These are phyloP conservation scores for Platismatia glauca DNA, from an alignment of 495 filamentous ascomycete species.

Conservation along the genomic window DNA sequence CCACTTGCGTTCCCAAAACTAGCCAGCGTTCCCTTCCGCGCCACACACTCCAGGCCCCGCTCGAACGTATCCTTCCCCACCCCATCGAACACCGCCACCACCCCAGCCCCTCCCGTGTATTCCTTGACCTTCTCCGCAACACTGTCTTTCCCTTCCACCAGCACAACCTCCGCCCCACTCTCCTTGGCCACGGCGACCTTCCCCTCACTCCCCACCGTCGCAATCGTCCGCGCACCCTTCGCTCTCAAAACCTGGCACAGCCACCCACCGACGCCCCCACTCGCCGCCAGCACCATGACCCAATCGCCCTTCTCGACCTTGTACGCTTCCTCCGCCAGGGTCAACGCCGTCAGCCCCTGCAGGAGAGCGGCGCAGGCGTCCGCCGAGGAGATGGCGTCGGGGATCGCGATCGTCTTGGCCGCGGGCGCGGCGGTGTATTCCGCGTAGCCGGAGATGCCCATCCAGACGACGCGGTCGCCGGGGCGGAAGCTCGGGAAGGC, in stretches of 20 bases:
- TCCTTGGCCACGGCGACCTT: slow-evolving; percentile 63
- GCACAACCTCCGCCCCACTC: slow-evolving; percentile 60
- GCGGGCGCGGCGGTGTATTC: slow-evolving; percentile 62
- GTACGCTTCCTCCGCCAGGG: slow-evolving; percentile 70
- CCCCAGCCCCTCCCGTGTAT: slow-evolving; percentile 61
- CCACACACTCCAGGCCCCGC: slow-evolving; percentile 64
- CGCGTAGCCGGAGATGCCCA: slow-evolving; percentile 58
- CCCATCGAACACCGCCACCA: slow-evolving; percentile 77
- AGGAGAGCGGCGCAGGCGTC: slow-evolving; percentile 61
- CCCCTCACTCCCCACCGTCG: slow-evolving; percentile 63
- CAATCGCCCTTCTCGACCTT: slow-evolving; percentile 67
- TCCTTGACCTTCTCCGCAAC: slow-evolving; percentile 58
- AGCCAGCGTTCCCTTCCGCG: slow-evolving; percentile 73
- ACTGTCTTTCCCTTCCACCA: slow-evolving; percentile 59
- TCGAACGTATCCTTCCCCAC: slow-evolving; percentile 88
- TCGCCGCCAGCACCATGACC: slow-evolving; percentile 83
- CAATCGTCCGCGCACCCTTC: slow-evolving; percentile 74
- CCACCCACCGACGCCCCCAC: slow-evolving; percentile 76
- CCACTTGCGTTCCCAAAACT: slow-evolving; percentile 88
- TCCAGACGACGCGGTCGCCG: slow-evolving; percentile 62
- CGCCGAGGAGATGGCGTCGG: slow-evolving; percentile 50
- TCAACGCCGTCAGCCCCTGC: slow-evolving; percentile 80
- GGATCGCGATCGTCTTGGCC: slow-evolving; percentile 52
- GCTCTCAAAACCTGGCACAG: slow-evolving; percentile 65
- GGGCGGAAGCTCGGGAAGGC: slow-evolving; percentile 42